Evolutionary conservation across 805 yeast genomes (phyloP).

Genomic region (Ogataea chonburiensis): DNA sequence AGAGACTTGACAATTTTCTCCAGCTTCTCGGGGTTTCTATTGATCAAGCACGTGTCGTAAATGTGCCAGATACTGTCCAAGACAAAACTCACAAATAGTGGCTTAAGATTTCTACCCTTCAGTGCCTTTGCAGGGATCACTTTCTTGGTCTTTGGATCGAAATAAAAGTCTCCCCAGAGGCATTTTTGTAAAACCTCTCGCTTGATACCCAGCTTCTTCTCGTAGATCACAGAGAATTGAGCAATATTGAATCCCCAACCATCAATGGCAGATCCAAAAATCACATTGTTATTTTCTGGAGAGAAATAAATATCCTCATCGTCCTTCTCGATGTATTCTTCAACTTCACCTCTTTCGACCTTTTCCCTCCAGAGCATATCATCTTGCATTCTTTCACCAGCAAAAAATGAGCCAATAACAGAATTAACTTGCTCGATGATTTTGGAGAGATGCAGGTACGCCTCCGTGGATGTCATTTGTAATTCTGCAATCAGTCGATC

Average conservation of each 20-base stretch:
- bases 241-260: slow-evolving; percentile 97
- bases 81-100: slow-evolving; percentile 82
- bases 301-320: slow-evolving; percentile 83
- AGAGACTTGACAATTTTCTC: slow-evolving; percentile 74
- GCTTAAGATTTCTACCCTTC: slow-evolving; percentile 63
- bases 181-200: slow-evolving; percentile 76
- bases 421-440: slow-evolving; percentile 93
- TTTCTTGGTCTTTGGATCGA: slow-evolving; percentile 87
- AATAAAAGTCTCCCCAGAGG: slow-evolving; percentile 92
- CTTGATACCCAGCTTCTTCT: slow-evolving; percentile 79
- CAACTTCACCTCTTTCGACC: slow-evolving; percentile 43
- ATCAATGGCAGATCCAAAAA: slow-evolving; percentile 88
- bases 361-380: slow-evolving; percentile 75
- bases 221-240: slow-evolving; percentile 85
- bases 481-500: slow-evolving; percentile 84
- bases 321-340: slow-evolving; percentile 67
- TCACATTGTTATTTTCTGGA: slow-evolving; percentile 85
- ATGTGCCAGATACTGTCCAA: slow-evolving; percentile 91
- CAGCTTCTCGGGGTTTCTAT: slow-evolving; percentile 66
- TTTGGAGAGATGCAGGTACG: slow-evolving; percentile 74
- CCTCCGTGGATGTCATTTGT: slow-evolving; percentile 78
- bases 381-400: slow-evolving; percentile 90
- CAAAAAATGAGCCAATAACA: slow-evolving; percentile 87
- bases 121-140: slow-evolving; percentile 65
- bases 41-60: slow-evolving; percentile 65